Base-by-base conservation (phyloP, 495 filamentous ascomycete genomes). In the Penicillium taxi region DNA sequence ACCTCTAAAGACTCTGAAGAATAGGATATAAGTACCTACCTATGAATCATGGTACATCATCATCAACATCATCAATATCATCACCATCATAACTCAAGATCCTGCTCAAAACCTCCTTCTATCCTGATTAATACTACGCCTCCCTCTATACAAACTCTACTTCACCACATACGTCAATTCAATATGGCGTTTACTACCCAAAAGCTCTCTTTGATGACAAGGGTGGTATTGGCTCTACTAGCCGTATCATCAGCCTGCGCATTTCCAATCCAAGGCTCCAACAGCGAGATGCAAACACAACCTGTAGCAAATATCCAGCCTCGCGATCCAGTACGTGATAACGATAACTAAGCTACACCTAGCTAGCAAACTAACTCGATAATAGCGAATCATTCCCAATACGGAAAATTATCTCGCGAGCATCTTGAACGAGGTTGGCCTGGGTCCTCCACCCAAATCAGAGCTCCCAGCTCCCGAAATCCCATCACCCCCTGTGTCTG, bases 301-400 rank as follows among this genome's bases (percentile, higher is more conserved):
- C 37, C 23, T 9, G 17, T 15, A 9, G 25, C 26, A 4, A 35
- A 15, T 5, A 19, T 56, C 9, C 30, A 36, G 32, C 20, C 46
- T 29, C 50, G 53, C 16, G 46, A 47, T 8, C 52, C 52, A 18
- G 53, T 56, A 21, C 15, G 30, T 21, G 21, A 27, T 16, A 22
- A 13, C 4, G 2, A 6, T 8, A 3, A 8, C 2, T 2, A 6
- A 16, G 7, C 29, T 17, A 2, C 32, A 8, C 1, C 2, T 9
- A 22, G 6, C 16, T 34, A 4, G 8, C 7, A 26, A 31, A 20
- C 40, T 51, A 41, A 51, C 32, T 19, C 1, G 17, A 11, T 2
- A 2, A 34, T 18, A 64, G 58, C 45, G 63, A 35, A 30, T 63
- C n/a, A 57, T 63, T 22, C 63, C 63, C 7, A 42, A 44, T 35